A percentile compares a stretch with the other conserved stretches of the same genome.
Evolutionary conservation across 768 basidiomycete genomes (phyloP).

Genomic region (Sporobolomyces phaffii): DNA sequence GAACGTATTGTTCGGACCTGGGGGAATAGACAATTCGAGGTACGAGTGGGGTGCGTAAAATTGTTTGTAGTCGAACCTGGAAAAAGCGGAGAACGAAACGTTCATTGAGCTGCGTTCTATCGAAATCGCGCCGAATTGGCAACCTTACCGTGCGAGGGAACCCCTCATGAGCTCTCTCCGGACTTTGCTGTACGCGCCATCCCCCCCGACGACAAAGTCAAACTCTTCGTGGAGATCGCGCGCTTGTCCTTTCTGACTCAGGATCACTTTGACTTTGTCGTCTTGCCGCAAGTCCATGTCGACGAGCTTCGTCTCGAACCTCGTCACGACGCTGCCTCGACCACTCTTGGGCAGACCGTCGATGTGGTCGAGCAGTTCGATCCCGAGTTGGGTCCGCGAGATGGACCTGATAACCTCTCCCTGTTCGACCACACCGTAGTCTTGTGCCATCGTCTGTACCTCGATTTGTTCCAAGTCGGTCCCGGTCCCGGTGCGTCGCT

Average conservation of each 20-base stretch:
- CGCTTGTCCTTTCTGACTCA: slow-evolving; percentile 52
- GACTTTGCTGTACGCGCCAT: slow-evolving; percentile 88
- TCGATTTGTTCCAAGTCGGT: too few relatives aligned
- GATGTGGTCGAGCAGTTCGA: slow-evolving; percentile 71
- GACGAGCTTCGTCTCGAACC: slow-evolving; percentile 75
- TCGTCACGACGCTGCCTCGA: slow-evolving; percentile 57
- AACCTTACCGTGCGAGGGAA: slow-evolving; percentile 5
- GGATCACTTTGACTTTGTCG: slow-evolving; percentile 44
- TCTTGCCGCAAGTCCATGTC: slow-evolving; percentile 62
- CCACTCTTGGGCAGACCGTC: slow-evolving; percentile 42
- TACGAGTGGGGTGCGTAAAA: slow-evolving; percentile 94
- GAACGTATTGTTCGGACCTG: slow-evolving; percentile 56
- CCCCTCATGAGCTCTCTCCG: slow-evolving; percentile 92
- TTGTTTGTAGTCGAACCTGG: slow-evolving; percentile 84
- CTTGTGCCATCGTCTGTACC: slow-evolving; percentile 52
- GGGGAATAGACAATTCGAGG: slow-evolving; percentile 90
- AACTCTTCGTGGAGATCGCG: slow-evolving; percentile 49
- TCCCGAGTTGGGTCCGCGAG: slow-evolving; percentile 78
- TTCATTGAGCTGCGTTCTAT: neutral
- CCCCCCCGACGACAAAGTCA: slow-evolving; percentile 65
- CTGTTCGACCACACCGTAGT: slow-evolving; percentile 76
- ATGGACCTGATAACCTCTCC: slow-evolving; percentile 94
- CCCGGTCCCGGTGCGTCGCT: too few relatives aligned
- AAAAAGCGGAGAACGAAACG: neutral
- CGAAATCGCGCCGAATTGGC: too few relatives aligned